Base-by-base conservation (phyloP, 352 stramenopile species). In the Globisporangium emineosum region DNA sequence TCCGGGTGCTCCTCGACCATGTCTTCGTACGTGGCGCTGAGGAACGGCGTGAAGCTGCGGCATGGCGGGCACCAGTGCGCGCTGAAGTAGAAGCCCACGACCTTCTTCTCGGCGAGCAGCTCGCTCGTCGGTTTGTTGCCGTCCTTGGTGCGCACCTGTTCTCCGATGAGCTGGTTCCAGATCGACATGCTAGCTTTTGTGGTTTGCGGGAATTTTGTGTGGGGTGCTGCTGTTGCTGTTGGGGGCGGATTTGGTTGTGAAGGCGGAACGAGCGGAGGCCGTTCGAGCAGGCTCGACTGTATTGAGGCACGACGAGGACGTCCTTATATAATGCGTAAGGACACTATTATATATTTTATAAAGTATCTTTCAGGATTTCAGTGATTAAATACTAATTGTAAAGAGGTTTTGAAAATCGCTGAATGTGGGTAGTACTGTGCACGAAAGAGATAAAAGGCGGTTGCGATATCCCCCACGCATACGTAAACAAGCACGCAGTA, bases 21-120 rank as follows among this genome's bases (percentile, higher is more conserved):
- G 12, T 88, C 72, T 27, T 88, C 71, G 69, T 95, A 95, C n/a
- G 76, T 59, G 33, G 73, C 65, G 33, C 56, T 73, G 8, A 95
- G 75, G 57, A 92, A 70, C 0, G 89, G 87, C 45, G 87, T 97
- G 66, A 97, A 97, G 5, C 57, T 32, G 32, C 77, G 76, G 72
- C 89, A 97, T 2, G 89, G 88, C 21, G 64, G 68, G 62, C 86
- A 94, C 87, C 88, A 97, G 69, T 93, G 76, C 5, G 86, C 87
- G 17, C 75, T 89, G 81, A 97, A 97, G 67, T 97, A 97, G 21
- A 97, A 62, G 17, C 73, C 75, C 3, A 90, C 51, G 6, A 83
- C 67, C 62, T 89, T 85, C 25, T 77, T 69, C 19, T 42, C 49
- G 8, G 40, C 56, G 19, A 75, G 50, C 33, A 51, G 77, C 60